Evolutionary conservation across 2,329 filamentous ascomycete species (phyloP).

Genomic region (Botrytis elliptica): DNA sequence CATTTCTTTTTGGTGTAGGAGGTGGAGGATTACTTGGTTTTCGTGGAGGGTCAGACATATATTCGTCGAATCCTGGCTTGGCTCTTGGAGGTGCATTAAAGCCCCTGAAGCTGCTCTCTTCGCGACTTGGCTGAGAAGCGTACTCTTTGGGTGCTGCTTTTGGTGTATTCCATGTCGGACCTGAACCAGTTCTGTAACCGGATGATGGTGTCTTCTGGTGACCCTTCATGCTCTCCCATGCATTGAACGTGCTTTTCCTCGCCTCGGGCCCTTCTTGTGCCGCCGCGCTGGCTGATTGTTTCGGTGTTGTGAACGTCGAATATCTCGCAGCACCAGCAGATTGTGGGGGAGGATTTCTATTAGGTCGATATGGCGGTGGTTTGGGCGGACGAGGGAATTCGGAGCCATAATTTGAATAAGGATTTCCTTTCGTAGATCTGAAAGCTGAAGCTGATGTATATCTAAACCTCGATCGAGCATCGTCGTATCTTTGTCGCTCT

Average conservation of each 20-base stretch:
- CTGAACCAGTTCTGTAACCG: slow-evolving; percentile 22
- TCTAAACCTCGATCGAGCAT: slow-evolving; percentile 31
- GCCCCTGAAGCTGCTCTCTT: slow-evolving; percentile 29
- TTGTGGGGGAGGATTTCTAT: slow-evolving; percentile 29
- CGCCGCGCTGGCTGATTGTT: slow-evolving; percentile 32
- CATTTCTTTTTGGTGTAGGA: slow-evolving; percentile 32
- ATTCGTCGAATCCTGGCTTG: slow-evolving; percentile 30
- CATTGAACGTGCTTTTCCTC: slow-evolving; percentile 36
- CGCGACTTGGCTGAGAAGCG: slow-evolving; percentile 30
- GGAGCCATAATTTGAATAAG: slow-evolving; percentile 37
- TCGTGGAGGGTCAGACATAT: slow-evolving; percentile 27
- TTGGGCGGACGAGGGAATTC: slow-evolving; percentile 38
- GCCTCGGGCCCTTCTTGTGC: slow-evolving; percentile 37
- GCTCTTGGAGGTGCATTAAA: slow-evolving; percentile 25
- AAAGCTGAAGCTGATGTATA: slow-evolving; percentile 27
- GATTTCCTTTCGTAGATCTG: slow-evolving; percentile 37
- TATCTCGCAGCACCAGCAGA: slow-evolving; percentile 38
- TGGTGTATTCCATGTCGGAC: slow-evolving; percentile 27
- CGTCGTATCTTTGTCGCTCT: slow-evolving; percentile 39
- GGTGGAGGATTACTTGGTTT: slow-evolving; percentile 29
- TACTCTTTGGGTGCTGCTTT: slow-evolving; percentile 31
- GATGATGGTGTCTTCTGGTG: slow-evolving; percentile 19
- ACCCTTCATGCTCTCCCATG: slow-evolving; percentile 38
- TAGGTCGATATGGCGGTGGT: slow-evolving; percentile 31
- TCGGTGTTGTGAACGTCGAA: slow-evolving; percentile 36